These are phyloP conservation scores for Fusarium chuoi DNA, from an alignment of 2,329 filamentous ascomycete species.

Conservation along the genomic window DNA sequence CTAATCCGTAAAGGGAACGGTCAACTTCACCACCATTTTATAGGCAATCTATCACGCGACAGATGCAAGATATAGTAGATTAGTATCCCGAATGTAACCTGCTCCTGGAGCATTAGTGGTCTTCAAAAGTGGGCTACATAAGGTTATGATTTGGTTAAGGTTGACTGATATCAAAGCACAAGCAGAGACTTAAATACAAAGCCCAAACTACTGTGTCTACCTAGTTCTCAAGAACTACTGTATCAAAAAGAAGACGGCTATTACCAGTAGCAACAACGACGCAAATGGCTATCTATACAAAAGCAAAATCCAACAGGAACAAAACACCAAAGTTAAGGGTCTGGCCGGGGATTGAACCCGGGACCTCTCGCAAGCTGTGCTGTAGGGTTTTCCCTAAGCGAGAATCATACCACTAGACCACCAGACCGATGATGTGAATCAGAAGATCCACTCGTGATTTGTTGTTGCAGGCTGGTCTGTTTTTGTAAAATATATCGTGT, in stretches of 20 bases:
- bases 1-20: not conserved
- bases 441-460: conserved; percentile 16
- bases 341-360: conserved; percentile 60
- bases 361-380: conserved; percentile 56
- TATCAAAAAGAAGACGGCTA: not conserved
- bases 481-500: not conserved
- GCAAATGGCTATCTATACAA: no score
- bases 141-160: no score
- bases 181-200: not conserved
- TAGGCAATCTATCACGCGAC: not conserved
- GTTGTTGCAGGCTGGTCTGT: not conserved
- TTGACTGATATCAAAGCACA: not conserved
- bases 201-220: not conserved
- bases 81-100: not conserved
- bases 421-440: conserved; percentile 49
- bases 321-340: conserved; percentile 46
- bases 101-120: not conserved
- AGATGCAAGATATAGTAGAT: not conserved
- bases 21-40: not conserved
- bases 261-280: not conserved
- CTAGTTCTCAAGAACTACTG: not conserved
- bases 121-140: no score
- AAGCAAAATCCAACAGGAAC: not conserved
- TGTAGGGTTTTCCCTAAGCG: conserved; percentile 68
- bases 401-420: conserved; percentile 78